Conservation (phyloP, 2,329 filamentous ascomycete genomes). For the Ophiostoma populinum region DNA sequence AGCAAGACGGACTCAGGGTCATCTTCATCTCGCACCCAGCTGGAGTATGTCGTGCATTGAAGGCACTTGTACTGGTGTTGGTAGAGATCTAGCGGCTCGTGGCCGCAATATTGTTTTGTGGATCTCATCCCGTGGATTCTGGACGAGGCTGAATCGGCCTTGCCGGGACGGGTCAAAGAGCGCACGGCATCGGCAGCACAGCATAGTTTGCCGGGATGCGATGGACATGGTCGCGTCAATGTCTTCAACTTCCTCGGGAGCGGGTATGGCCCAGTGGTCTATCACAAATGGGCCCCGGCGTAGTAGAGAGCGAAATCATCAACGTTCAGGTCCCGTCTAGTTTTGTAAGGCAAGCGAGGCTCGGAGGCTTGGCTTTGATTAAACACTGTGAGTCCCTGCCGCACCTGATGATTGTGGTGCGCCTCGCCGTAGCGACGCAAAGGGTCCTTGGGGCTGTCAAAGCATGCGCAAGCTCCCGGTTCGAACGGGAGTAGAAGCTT, state of each 20-base stretch:
- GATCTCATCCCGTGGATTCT: background rate
- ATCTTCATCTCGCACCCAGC: background rate
- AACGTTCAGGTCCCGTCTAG: too few relatives aligned
- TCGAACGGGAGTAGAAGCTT: constrained; percentile 1
- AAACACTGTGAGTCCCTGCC: too few relatives aligned
- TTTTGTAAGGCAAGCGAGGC: too few relatives aligned
- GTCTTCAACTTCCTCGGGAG: background rate
- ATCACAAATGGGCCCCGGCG: too few relatives aligned
- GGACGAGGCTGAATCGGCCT: background rate
- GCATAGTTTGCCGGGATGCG: too few relatives aligned
- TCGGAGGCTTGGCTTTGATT: too few relatives aligned
- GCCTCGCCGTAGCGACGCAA: background rate
- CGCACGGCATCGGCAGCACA: background rate
- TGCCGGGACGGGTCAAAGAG: background rate
- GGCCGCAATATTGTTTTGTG: too few relatives aligned
- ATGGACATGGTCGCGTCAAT: background rate
- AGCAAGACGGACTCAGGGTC: background rate
- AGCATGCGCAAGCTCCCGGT: background rate
- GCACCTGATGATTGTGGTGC: background rate
- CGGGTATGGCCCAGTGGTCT: background rate
- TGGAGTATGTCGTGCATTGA: background rate
- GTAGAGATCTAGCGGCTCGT: background rate
- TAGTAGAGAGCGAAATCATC: too few relatives aligned
- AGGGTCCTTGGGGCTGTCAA: background rate
- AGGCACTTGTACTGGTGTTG: background rate